Conservation (phyloP, 2,329 filamentous ascomycete species). For the Xylaria polymorpha region DNA sequence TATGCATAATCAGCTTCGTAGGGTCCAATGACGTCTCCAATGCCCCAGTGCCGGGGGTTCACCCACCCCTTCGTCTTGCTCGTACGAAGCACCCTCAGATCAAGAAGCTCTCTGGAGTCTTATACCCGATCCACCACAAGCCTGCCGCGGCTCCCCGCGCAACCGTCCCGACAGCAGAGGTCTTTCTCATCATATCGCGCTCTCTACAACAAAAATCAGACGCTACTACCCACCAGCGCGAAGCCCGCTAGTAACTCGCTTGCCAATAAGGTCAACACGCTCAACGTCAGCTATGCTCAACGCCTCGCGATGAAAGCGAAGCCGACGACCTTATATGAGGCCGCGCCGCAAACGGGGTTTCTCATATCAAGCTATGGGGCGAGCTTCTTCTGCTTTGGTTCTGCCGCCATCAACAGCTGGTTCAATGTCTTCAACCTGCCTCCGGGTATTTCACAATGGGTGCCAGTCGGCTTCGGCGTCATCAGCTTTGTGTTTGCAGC, state of each 20-base stretch:
- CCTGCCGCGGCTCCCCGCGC: slow-evolving; percentile 29
- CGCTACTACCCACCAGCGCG: slow-evolving; percentile 13
- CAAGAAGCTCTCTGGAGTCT: slow-evolving; percentile 29
- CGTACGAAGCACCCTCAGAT: slow-evolving; percentile 43
- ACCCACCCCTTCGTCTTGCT: slow-evolving; percentile 46
- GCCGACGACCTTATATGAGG: slow-evolving; percentile 72
- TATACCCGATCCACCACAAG: slow-evolving; percentile 22
- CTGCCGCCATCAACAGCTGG: slow-evolving; percentile 63
- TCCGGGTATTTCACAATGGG: slow-evolving; percentile 65
- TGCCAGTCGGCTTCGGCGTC: slow-evolving; percentile 66
- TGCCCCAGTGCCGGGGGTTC: slow-evolving; percentile 47
- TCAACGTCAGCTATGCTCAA: slow-evolving; percentile 61
- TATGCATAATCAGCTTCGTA: background rate
- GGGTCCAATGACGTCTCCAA: slow-evolving; percentile 41
- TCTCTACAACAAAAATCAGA: background rate
- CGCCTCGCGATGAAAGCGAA: slow-evolving; percentile 66
- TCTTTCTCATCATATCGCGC: slow-evolving; percentile 30
- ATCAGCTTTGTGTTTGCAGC: slow-evolving; percentile 69
- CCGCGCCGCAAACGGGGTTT: slow-evolving; percentile 72
- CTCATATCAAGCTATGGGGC: slow-evolving; percentile 69
- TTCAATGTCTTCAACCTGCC: slow-evolving; percentile 62
- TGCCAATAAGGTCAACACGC: slow-evolving; percentile 34
- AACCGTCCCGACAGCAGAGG: slow-evolving; percentile 27
- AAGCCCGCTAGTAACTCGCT: slow-evolving; percentile 18
- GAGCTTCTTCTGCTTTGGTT: slow-evolving; percentile 64